These are phyloP conservation scores for Fraxinus sp. DNA, from an alignment of 305 asterid genomes.

Conservation along the genomic window DNA sequence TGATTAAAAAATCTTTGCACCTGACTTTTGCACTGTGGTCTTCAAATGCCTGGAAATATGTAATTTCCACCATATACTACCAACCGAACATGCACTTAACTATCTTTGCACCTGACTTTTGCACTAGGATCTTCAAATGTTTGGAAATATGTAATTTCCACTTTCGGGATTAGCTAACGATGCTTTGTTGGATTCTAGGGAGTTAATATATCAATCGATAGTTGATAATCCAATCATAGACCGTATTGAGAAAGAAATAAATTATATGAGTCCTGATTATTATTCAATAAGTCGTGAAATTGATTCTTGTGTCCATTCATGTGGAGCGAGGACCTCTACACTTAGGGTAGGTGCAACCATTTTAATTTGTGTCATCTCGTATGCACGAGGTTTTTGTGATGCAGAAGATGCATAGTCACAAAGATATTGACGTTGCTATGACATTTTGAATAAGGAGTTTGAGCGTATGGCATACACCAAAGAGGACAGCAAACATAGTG, in stretches of 20 bases:
- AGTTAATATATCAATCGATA: not conserved
- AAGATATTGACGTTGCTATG: not conserved
- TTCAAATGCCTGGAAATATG: no score
- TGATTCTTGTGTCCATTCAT: not conserved
- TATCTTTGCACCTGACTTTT: no score
- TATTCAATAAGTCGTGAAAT: no score
- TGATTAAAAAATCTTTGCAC: no score
- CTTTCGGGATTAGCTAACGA: not conserved
- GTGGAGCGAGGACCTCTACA: not conserved
- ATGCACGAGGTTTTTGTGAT: not conserved
- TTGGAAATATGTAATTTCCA: no score
- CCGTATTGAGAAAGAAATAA: not conserved
- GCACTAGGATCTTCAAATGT: no score
- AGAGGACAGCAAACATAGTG: not conserved
- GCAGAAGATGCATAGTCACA: not conserved
- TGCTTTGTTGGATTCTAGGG: not conserved
- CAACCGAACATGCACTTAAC: no score
- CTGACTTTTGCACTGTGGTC: no score
- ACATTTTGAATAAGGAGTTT: not conserved
- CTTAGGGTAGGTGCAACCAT: not conserved
- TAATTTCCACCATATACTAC: no score
- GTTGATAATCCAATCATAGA: not conserved
- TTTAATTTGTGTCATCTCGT: not conserved
- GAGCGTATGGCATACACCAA: not conserved
- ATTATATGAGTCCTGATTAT: not conserved